Evolutionary conservation across 73 alveolate genomes (phyloP), one percentile per base, ranked within the genome.

Genomic region (Paramecium pentaurelia): DNA sequence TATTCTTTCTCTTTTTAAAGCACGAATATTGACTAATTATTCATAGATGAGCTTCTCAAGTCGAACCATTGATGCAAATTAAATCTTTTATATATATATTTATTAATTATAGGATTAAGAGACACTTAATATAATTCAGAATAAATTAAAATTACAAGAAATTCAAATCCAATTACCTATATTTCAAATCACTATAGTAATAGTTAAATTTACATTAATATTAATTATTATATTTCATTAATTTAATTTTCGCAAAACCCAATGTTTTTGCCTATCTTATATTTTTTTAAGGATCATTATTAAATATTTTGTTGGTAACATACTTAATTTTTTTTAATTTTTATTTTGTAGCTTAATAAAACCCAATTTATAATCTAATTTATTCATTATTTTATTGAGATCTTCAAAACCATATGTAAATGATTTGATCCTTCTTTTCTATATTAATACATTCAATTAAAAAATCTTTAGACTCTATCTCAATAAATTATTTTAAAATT

Each of bases 121-220:
- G 36, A 42, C 47, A 22, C 30, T 75, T 22, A 30, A 75, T 30
- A 75, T 70, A 32, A 38, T 38, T n/a, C 36, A 75, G 99, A 60
- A 99, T 96, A 14, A 22, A 98, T 97, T 54, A 97, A 80, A 99
- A 98, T 98, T 93, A 99, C 95, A 99, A 97, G 96, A 99, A 98
- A 92, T 95, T 97, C 86, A 99, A 93, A 86, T 97, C 96, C 86
- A 98, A 90, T 47, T 34, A 34, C 38, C 38, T 4, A 95, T 96
- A 11, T 96, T 93, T 58, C 71, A 92, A 86, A 96, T 97, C 47
- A 98, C 86, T n/a, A 98, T 98, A 83, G 95, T 95, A 58, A 98
- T 80, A 89, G 70, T 95, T 80, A 73, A 71, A 88, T 25, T 47
- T 45, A 86, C 96, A 86, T 95, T 93, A 70, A 98, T 97, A 83